Percentiles rank a stretch among this genome's conserved stretches.
Conservation (phyloP, 2,329 filamentous ascomycete genomes). For the Cladorrhinum sp. region DNA sequence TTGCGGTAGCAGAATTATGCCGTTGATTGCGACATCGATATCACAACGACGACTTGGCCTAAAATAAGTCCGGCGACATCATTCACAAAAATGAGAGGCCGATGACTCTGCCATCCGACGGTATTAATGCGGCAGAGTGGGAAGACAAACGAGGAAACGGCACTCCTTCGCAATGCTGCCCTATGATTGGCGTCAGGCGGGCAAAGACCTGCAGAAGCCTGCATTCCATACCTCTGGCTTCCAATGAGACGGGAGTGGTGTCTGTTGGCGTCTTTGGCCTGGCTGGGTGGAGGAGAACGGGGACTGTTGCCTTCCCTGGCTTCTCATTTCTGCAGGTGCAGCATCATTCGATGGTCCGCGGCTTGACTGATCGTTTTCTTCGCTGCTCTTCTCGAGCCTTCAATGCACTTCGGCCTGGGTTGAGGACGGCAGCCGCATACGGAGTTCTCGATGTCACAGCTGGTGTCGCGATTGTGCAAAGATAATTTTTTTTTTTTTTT, state of each 20-base stretch:
- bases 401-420: constrained; percentile 9
- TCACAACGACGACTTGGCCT: constrained; percentile 1
- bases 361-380: constrained; percentile 8
- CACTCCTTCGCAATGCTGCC: constrained; percentile 22
- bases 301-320: not conserved
- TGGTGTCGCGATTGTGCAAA: not conserved
- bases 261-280: constrained; percentile 15
- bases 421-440: not conserved
- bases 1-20: not conserved
- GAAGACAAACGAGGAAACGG: constrained; percentile 10
- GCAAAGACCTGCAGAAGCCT: constrained; percentile 27
- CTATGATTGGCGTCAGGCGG: constrained; percentile 25
- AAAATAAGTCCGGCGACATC: constrained; percentile 2
- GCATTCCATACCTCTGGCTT: constrained; percentile 26
- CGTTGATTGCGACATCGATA: not conserved
- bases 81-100: constrained; percentile 8
- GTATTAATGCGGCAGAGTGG: constrained; percentile 7
- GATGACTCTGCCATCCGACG: constrained; percentile 26
- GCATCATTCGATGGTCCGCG: constrained; percentile 20
- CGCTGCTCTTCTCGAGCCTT: constrained; percentile 19
- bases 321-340: not conserved
- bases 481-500: constrained; percentile 10
- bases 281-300: constrained; percentile 11
- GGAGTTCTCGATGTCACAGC: not conserved
- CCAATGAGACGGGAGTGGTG: constrained; percentile 26